Conservation (phyloP, 495 filamentous ascomycete genomes). For the Penicillium lividum region DNA sequence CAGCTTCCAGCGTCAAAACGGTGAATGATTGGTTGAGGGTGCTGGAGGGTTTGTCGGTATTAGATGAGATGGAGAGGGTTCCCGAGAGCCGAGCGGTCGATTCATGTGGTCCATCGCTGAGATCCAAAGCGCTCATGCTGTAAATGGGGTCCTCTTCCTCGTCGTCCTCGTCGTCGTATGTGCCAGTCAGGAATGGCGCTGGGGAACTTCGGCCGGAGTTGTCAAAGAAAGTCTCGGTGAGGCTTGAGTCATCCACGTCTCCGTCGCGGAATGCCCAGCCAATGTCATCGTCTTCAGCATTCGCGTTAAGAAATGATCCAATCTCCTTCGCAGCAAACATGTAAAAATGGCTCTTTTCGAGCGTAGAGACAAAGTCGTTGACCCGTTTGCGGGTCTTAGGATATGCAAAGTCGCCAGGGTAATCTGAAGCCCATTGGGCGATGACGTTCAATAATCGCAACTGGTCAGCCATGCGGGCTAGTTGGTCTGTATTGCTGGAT, state of each 20-base stretch:
- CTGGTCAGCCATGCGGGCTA: conserved; percentile 76
- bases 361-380: conserved; percentile 65
- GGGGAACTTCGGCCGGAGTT: conserved; percentile 43
- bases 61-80: conserved; percentile 44
- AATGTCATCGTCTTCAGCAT: conserved; percentile 75
- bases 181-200: conserved; percentile 35
- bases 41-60: conserved; percentile 40
- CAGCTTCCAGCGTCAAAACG: conserved; percentile 62
- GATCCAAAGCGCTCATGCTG: conserved; percentile 44
- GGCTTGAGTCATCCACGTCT: conserved; percentile 45
- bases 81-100: conserved; percentile 43
- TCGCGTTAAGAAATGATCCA: conserved; percentile 60
- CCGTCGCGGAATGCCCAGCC: conserved; percentile 73
- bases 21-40: conserved; percentile 48
- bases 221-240: conserved; percentile 40
- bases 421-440: conserved; percentile 84
- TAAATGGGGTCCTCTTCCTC: conserved; percentile 47
- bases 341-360: conserved; percentile 73
- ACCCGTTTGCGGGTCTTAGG: conserved; percentile 70
- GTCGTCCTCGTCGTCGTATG: conserved; percentile 32
- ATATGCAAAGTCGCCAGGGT: conserved; percentile 90
- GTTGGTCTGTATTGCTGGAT: conserved; percentile 57
- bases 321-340: conserved; percentile 84
- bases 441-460: conserved; percentile 79
- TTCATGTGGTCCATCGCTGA: conserved; percentile 44